Evolutionary conservation across 2,329 filamentous ascomycete species (phyloP).

Genomic region (Curvularia verruculosa): DNA sequence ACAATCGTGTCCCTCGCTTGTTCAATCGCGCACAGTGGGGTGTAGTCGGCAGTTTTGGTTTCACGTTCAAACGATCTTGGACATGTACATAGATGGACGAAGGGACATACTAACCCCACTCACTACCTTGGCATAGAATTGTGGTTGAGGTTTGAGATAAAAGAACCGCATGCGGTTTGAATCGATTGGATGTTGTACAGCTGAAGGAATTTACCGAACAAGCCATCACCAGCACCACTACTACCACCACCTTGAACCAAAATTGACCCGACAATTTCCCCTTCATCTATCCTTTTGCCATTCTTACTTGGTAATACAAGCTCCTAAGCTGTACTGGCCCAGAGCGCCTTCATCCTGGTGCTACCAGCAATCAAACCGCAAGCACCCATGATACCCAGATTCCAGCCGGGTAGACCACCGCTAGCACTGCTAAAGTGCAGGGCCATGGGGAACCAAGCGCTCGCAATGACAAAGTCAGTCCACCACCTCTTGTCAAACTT

Average conservation of each 20-base stretch:
- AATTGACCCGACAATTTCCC: neutral
- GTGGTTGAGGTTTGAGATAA: neutral
- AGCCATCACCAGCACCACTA: neutral
- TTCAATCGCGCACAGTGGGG: too few relatives aligned
- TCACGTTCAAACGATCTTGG: too few relatives aligned
- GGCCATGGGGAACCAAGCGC: slow-evolving; percentile 54
- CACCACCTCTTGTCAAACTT: slow-evolving; percentile 50
- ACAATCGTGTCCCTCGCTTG: too few relatives aligned
- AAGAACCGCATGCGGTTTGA: neutral
- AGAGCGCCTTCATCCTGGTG: slow-evolving; percentile 35
- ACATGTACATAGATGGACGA: too few relatives aligned
- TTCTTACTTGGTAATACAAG: neutral
- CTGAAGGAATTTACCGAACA: neutral
- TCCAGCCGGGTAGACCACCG: slow-evolving; percentile 52
- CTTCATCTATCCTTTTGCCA: neutral
- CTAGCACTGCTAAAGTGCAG: slow-evolving; percentile 49
- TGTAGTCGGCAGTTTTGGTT: too few relatives aligned
- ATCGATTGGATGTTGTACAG: neutral
- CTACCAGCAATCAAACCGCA: slow-evolving; percentile 52
- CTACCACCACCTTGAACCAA: neutral
- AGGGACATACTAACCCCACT: too few relatives aligned
- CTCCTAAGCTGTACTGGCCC: slow-evolving; percentile 24
- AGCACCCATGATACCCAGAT: slow-evolving; percentile 52
- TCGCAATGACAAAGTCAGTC: slow-evolving; percentile 51
- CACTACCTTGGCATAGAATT: too few relatives aligned